A percentile compares a stretch with the other conserved stretches of the same genome.
phyloP scores from a whole-genome alignment of 192 early-diverging fungal genomes.

The Rhizophagus prolifer region DNA sequence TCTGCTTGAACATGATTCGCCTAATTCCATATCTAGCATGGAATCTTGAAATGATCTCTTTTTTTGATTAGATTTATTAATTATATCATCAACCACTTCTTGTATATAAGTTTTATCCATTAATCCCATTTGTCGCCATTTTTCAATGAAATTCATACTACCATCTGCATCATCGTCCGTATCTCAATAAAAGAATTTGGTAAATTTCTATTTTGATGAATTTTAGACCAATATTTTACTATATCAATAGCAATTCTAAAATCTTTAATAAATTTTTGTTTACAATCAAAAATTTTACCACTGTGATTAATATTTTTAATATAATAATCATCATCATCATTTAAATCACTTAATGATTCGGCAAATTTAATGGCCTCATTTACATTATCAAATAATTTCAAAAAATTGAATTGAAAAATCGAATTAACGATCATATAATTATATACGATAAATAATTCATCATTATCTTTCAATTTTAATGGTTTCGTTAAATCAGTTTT shows the following conservation, averaged over 20 bases:
- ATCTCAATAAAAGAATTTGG: neutral
- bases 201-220: neutral
- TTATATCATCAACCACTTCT: neutral
- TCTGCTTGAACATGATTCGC: too few species aligned
- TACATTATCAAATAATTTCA: conserved; percentile 21
- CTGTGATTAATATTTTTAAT: conserved; percentile 4
- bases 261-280: neutral
- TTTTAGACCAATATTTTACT: conserved; percentile 15
- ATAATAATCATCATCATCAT: neutral
- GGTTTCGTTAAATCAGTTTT: neutral
- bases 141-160: neutral
- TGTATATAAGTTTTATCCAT: neutral
- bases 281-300: conserved; percentile 20
- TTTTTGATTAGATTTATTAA: neutral
- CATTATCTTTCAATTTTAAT: conserved; percentile 3
- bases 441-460: conserved; percentile 20
- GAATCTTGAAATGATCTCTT: too few species aligned
- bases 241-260: conserved; percentile 14
- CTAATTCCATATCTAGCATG: too few species aligned
- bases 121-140: neutral
- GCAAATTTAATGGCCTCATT: conserved; percentile 13
- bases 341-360: neutral
- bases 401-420: conserved; percentile 11
- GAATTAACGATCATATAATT: neutral
- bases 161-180: neutral